phyloP scores from a whole-genome alignment of 805 yeast species.

The Schwanniomyces sp. region DNA sequence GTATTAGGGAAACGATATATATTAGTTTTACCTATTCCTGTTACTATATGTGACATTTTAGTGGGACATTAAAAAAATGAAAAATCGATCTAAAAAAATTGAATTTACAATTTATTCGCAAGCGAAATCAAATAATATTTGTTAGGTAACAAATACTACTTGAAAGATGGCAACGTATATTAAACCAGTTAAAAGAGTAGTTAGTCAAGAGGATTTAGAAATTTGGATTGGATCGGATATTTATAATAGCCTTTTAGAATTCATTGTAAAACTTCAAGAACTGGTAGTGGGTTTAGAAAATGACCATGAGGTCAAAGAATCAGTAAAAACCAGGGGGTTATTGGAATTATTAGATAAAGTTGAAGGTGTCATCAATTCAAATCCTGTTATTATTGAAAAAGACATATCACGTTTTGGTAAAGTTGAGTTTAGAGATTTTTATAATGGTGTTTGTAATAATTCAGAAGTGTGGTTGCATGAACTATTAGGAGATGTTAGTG shows the following conservation, averaged over 20 bases:
- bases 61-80: not conserved
- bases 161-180: not conserved
- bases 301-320: constrained; percentile 39
- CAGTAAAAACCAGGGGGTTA: constrained; percentile 32
- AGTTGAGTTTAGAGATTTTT: constrained; percentile 80
- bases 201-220: constrained; percentile 58
- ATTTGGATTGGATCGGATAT: constrained; percentile 57
- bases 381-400: constrained; percentile 70
- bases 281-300: constrained; percentile 67
- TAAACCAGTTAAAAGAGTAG: constrained; percentile 40
- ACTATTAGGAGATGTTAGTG: constrained; percentile 14
- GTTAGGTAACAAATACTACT: not conserved
- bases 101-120: not conserved
- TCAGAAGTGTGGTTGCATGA: constrained; percentile 10
- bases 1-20: constrained; percentile 13
- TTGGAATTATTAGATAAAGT: constrained; percentile 45
- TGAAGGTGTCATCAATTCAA: constrained; percentile 40
- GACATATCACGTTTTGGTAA: constrained; percentile 84
- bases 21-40: constrained; percentile 1
- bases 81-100: not conserved
- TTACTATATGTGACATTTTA: not conserved
- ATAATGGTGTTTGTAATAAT: constrained; percentile 53
- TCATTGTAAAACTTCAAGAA: constrained; percentile 57
- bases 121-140: not conserved
- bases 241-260: constrained; percentile 49